phyloP scores from a whole-genome alignment of 2,329 filamentous ascomycete genomes.

The Diplodia corticola region DNA sequence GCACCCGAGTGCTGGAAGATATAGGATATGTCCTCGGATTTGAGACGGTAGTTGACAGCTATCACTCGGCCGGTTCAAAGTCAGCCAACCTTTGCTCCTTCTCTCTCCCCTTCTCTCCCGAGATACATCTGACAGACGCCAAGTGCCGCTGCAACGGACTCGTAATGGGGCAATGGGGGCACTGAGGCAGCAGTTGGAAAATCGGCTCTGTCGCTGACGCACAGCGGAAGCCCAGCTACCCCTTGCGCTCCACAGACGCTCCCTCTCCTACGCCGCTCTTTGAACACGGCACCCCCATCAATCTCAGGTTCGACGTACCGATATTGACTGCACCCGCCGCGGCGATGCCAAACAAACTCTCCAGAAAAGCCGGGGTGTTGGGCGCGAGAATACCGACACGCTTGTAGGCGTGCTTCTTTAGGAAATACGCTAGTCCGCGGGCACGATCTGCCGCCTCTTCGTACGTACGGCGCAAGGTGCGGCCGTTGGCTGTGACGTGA shows the following conservation, averaged over 20 bases:
- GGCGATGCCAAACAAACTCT: conserved; percentile 83
- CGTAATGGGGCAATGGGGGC: background rate
- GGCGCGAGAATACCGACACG: conserved; percentile 83
- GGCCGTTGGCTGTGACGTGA: conserved; percentile 77
- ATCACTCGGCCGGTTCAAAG: conserved; percentile 1
- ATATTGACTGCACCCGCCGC: conserved; percentile 80
- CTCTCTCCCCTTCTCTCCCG: too few species aligned
- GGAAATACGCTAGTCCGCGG: conserved; percentile 81
- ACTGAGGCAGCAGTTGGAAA: background rate
- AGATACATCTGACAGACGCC: background rate
- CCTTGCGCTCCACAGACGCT: background rate
- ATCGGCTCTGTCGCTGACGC: background rate
- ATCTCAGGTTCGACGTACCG: conserved; percentile 36
- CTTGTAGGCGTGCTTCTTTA: conserved; percentile 71
- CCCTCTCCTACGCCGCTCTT: background rate
- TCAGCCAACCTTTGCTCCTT: background rate
- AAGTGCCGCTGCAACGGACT: background rate
- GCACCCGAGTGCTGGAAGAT: conserved; percentile 87
- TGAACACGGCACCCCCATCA: background rate
- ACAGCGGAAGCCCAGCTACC: background rate
- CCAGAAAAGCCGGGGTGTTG: conserved; percentile 93
- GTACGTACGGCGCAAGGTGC: conserved; percentile 74
- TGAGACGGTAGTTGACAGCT: conserved; percentile 72
- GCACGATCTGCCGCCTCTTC: conserved; percentile 81
- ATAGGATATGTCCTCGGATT: conserved; percentile 82